A percentile compares a stretch with the other conserved stretches of the same genome.
Conservation (phyloP, 768 basidiomycete species). For the Boletellus ananas region DNA sequence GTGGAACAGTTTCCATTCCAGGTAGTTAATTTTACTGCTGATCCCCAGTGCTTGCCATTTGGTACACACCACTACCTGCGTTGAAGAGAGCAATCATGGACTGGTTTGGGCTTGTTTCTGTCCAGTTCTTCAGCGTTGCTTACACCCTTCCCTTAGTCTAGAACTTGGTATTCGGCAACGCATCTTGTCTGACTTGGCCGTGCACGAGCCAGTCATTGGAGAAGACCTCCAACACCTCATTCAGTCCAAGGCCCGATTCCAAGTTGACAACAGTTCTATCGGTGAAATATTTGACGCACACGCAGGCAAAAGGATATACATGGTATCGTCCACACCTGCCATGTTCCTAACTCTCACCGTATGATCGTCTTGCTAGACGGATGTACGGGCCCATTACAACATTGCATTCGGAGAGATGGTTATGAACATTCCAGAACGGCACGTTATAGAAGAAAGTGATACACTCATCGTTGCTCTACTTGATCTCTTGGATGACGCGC, state of each 20-base stretch:
- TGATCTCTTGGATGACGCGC: slow-evolving; percentile 67
- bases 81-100: slow-evolving; percentile 37
- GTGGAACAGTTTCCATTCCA: slow-evolving; percentile 3
- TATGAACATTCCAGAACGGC: slow-evolving; percentile 53
- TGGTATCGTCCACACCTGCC: slow-evolving; percentile 42
- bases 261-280: slow-evolving; percentile 7
- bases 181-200: slow-evolving; percentile 72
- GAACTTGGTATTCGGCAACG: slow-evolving; percentile 76
- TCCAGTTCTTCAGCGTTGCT: not conserved
- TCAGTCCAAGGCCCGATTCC: slow-evolving; percentile 55
- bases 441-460: slow-evolving; percentile 49
- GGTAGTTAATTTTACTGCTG: not conserved
- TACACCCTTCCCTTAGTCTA: slow-evolving; percentile 41
- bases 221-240: slow-evolving; percentile 55
- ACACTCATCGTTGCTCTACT: slow-evolving; percentile 56
- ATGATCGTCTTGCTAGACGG: slow-evolving; percentile 43
- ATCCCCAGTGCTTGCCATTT: not conserved
- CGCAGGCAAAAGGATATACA: slow-evolving; percentile 39
- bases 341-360: not conserved
- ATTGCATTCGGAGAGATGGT: slow-evolving; percentile 82
- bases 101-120: slow-evolving; percentile 35
- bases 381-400: slow-evolving; percentile 71
- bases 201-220: slow-evolving; percentile 46
- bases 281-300: slow-evolving; percentile 22
- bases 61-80: not conserved